Evolutionary conservation across 116 monocot genomes (phyloP).

Genomic region (Papilionanthe hybrid): DNA sequence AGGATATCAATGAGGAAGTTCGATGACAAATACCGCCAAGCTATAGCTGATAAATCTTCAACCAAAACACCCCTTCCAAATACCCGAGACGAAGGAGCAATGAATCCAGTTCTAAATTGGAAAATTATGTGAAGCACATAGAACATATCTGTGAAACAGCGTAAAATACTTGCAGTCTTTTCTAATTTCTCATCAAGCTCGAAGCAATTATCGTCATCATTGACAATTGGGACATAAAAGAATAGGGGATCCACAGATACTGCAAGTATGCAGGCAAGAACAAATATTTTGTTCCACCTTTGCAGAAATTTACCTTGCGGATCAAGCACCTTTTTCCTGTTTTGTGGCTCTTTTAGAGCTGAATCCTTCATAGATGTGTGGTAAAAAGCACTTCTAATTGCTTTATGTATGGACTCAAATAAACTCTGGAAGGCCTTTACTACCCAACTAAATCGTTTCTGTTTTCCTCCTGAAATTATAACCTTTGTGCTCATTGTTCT

Average conservation of each 20-base stretch:
- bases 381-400: constrained; percentile 18
- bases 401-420: constrained; percentile 17
- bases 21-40: constrained; percentile 53
- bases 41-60: constrained; percentile 55
- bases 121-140: constrained; percentile 74
- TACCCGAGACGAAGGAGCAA: constrained; percentile 68
- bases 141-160: constrained; percentile 71
- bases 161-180: constrained; percentile 63
- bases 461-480: constrained; percentile 19
- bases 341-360: constrained; percentile 14
- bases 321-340: constrained; percentile 56
- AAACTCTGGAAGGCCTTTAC: constrained; percentile 10
- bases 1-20: constrained; percentile 75
- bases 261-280: constrained; percentile 67
- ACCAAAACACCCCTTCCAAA: constrained; percentile 87
- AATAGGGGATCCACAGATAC: constrained; percentile 77
- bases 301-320: constrained; percentile 84
- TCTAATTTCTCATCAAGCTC: constrained; percentile 51
- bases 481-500: constrained; percentile 32
- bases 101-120: constrained; percentile 81
- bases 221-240: constrained; percentile 68
- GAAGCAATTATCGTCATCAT: constrained; percentile 34
- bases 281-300: constrained; percentile 81
- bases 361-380: constrained; percentile 20
- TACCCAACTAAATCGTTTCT: constrained; percentile 14